These are phyloP conservation scores for Vigna hirtella DNA, from an alignment of 306 rosid genomes.

Conservation along the genomic window DNA sequence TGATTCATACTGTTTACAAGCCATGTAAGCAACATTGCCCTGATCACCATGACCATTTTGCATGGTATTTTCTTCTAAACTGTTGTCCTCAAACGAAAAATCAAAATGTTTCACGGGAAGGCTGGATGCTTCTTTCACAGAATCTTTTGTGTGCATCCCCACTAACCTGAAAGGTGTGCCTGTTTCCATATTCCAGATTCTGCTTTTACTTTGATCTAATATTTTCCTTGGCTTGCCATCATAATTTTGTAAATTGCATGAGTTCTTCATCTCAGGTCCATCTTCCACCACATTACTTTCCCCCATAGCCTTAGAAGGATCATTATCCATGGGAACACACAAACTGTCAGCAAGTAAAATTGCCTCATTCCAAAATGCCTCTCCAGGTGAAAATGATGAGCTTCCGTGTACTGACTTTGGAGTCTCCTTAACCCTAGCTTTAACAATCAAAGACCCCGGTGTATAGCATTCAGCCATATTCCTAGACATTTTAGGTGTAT, in stretches of 20 bases:
- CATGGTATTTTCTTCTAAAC: conserved; percentile 54
- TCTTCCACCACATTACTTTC: conserved; percentile 48
- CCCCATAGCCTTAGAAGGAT: conserved; percentile 53
- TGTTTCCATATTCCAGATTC: conserved; percentile 43
- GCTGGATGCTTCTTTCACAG: conserved; percentile 59
- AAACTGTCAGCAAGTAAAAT: conserved; percentile 90
- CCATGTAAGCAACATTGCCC: conserved; percentile 42
- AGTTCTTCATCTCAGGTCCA: conserved; percentile 53
- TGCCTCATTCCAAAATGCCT: conserved; percentile 95
- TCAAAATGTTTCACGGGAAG: conserved; percentile 94
- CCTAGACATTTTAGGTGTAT: conserved; percentile 55
- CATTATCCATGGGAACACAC: conserved; percentile 54
- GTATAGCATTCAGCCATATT: conserved; percentile 63
- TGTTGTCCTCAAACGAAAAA: conserved; percentile 76
- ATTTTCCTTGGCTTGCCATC: conserved; percentile 60
- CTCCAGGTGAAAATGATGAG: conserved; percentile 92
- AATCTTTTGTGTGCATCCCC: conserved; percentile 55
- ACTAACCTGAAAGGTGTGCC: conserved; percentile 48
- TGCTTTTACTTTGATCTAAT: conserved; percentile 54
- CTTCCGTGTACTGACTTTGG: conserved; percentile 79
- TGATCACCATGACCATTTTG: conserved; percentile 45
- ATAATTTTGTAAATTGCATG: conserved; percentile 56
- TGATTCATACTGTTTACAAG: conserved; percentile 48
- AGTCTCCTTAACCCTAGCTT: conserved; percentile 58
- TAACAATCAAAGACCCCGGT: conserved; percentile 73